These are phyloP conservation scores for Coemansia sp. DNA, from an alignment of 192 early-diverging fungal species.

Conservation along the genomic window DNA sequence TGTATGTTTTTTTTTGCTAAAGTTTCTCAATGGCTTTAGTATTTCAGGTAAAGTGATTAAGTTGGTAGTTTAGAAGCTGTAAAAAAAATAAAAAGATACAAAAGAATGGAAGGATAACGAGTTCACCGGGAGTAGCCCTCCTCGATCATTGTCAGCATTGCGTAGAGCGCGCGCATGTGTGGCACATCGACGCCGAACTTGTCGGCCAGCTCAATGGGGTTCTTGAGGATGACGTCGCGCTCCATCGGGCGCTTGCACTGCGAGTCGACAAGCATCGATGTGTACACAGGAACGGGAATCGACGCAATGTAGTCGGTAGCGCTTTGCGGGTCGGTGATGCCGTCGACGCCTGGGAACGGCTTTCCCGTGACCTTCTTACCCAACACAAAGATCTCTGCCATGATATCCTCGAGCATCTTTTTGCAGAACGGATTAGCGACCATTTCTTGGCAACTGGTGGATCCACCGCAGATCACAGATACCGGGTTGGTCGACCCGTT, in stretches of 20 bases:
- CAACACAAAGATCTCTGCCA: conserved; percentile 48
- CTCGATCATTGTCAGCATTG: conserved; percentile 45
- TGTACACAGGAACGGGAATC: conserved; percentile 47
- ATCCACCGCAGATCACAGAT: conserved; percentile 42
- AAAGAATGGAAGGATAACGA: not conserved
- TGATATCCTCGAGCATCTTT: conserved; percentile 32
- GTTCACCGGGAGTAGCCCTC: conserved; percentile 25
- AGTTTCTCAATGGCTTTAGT: too few species aligned
- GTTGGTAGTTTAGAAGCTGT: not conserved
- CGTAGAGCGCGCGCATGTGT: conserved; percentile 48
- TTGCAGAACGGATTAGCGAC: conserved; percentile 25
- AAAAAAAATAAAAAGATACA: not conserved
- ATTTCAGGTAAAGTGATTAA: not conserved
- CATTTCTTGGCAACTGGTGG: conserved; percentile 47
- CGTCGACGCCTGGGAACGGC: conserved; percentile 44
- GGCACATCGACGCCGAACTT: conserved; percentile 43
- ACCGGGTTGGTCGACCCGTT: conserved; percentile 52
- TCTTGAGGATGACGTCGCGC: conserved; percentile 50
- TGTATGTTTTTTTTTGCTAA: too few species aligned
- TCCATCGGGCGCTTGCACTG: conserved; percentile 54
- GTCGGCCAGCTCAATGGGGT: conserved; percentile 46
- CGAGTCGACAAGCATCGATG: conserved; percentile 53
- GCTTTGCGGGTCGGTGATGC: conserved; percentile 41
- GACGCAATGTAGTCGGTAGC: conserved; percentile 43
- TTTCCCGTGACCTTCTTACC: conserved; percentile 43